Percentiles rank a stretch among this genome's conserved stretches.
Evolutionary conservation across 371 early-diverging fungal genomes (phyloP).

Genomic region (Zychaea mexicana): DNA sequence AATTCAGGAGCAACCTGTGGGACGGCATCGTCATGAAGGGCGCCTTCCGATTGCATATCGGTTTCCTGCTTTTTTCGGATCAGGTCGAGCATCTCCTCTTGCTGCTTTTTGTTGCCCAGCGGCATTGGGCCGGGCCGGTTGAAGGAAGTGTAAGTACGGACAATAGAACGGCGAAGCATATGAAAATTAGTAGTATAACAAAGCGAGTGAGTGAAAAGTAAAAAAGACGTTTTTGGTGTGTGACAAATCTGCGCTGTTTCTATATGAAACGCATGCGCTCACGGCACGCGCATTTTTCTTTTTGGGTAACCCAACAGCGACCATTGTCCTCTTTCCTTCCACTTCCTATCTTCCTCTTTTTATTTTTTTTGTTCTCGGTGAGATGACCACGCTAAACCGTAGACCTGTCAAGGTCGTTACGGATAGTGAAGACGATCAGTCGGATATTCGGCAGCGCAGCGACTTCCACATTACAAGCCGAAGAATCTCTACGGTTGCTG

Average conservation of each 20-base stretch:
- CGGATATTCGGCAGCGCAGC: conserved; percentile 36
- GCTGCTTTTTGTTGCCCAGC: conserved; percentile 68
- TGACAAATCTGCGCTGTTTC: too few species aligned
- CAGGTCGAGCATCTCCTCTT: conserved; percentile 76
- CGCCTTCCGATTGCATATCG: conserved; percentile 34
- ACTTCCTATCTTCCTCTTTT: neutral
- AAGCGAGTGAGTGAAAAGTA: neutral
- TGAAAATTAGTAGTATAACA: neutral
- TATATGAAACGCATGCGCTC: too few species aligned
- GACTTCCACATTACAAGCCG: conserved; percentile 43
- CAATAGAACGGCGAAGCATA: conserved; percentile 5
- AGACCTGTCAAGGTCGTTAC: conserved; percentile 47
- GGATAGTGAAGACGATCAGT: conserved; percentile 54
- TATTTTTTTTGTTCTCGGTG: neutral
- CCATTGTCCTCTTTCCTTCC: neutral
- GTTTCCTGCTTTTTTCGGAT: conserved; percentile 53
- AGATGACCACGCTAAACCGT: conserved; percentile 5
- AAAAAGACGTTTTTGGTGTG: neutral
- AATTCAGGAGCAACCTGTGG: conserved; percentile 57
- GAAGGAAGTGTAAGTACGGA: conserved; percentile 38
- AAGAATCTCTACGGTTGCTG: conserved; percentile 28
- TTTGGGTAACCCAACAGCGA: too few species aligned
- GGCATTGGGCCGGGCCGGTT: conserved; percentile 74
- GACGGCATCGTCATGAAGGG: conserved; percentile 61
- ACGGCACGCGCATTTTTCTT: too few species aligned